These are phyloP conservation scores for Phytophthora gonapodyides DNA, from an alignment of 352 stramenopile genomes.

Conservation along the genomic window DNA sequence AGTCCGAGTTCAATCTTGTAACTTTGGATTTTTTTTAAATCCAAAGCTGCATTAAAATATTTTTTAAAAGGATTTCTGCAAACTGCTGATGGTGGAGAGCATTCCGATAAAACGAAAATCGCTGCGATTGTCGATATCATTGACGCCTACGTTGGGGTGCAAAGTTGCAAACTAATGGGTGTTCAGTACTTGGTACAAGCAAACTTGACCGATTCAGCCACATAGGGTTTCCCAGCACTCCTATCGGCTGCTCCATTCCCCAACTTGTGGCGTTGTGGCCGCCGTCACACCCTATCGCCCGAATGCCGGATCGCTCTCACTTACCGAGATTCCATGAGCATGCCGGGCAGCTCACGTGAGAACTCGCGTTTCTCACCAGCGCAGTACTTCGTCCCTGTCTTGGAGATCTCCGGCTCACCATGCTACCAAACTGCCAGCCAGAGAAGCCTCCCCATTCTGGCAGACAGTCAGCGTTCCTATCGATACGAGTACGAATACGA, in stretches of 20 bases:
- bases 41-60: no score
- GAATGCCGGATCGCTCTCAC: background rate
- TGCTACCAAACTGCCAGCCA: background rate
- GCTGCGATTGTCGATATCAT: no score
- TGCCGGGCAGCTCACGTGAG: background rate
- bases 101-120: no score
- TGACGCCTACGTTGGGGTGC: no score
- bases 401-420: background rate
- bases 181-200: conserved; percentile 1
- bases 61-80: no score
- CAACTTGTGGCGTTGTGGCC: background rate
- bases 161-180: no score
- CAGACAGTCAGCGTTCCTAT: conserved; percentile 8
- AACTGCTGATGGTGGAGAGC: no score
- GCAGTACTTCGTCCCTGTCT: conserved; percentile 3
- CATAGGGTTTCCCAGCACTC: background rate
- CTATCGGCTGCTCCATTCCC: background rate
- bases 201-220: conserved; percentile 2
- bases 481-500: background rate
- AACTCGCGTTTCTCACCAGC: background rate
- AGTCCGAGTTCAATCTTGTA: no score
- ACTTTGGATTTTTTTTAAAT: no score
- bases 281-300: background rate
- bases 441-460: conserved; percentile 5
- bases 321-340: conserved; percentile 1